Base-by-base conservation (phyloP, 805 yeast species). In the Pichia phayaonensis region DNA sequence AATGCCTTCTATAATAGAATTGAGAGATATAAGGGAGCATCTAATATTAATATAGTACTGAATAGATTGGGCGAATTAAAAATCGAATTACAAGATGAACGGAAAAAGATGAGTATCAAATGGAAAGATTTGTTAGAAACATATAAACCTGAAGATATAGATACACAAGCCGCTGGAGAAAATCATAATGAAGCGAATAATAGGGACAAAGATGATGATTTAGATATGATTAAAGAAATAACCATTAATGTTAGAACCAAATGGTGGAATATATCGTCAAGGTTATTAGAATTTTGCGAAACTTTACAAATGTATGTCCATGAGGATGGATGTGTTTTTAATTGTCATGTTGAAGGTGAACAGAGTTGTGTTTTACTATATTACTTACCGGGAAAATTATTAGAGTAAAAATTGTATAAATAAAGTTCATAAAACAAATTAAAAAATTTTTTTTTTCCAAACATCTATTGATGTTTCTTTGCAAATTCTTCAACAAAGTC, bases 201-300 rank as follows among this genome's bases (percentile, higher is more conserved):
- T 20, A 22, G 40, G 13, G 12, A 47, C 41, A 56, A 45, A 40
- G 34, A 48, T 29, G 44, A 22, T 3, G 58, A 55, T 34, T 27
- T 52, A 5, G 55, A 54, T 15, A 40, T 49, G 48, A 54, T 59
- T 18, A 44, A 67, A 26, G 76, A 71, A 18, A 65, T 66, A 50
- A 79, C 72, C 40, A 74, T 84, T 2, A 66, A 72, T 26, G 77
- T 86, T 27, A 73, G 73, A 56, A 66, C 80, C 23, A 77, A 71
- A 57, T 88, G 84, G 61, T 86, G 92, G 92, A 80, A 73, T 58
- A 67, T 80, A 53, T 86, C 87, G 1, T 71, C 81, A 6, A 76
- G 71, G 59, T 71, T 86, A 38, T 79, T 83, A 45, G 81, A 80
- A 27, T 69, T 76, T 2, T 81, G 88, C 60, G 78, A 79, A 50